Percentiles rank a stretch among this genome's conserved stretches.
These are phyloP conservation scores for Aspergillus unguis DNA, from an alignment of 2,329 filamentous ascomycete genomes.

Conservation along the genomic window DNA sequence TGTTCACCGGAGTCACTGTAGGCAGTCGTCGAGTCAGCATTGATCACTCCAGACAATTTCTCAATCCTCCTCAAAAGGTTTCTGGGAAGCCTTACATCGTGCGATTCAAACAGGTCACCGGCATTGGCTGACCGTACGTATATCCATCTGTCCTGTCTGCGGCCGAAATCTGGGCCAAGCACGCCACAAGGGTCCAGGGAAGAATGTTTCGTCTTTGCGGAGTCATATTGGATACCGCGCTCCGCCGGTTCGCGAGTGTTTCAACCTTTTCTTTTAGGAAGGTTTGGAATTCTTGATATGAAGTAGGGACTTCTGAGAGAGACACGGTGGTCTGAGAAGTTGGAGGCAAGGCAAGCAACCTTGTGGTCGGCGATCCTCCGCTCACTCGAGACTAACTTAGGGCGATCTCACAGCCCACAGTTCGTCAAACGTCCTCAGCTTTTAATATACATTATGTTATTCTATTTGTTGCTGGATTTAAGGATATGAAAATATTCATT, in stretches of 20 bases:
- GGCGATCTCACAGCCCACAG: background rate
- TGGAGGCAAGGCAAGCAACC: background rate
- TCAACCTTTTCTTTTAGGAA: background rate
- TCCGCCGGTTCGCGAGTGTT: slow-evolving; percentile 5
- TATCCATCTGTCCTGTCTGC: slow-evolving; percentile 35
- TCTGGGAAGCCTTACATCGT: slow-evolving; percentile 58
- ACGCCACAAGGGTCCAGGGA: slow-evolving; percentile 16
- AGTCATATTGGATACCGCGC: slow-evolving; percentile 11
- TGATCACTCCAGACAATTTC: background rate
- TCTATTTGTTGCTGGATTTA: no score
- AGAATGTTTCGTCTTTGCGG: slow-evolving; percentile 2
- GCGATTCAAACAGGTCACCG: slow-evolving; percentile 70
- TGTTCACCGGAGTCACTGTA: slow-evolving; percentile 33
- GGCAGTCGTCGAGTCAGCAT: background rate
- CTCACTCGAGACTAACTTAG: background rate
- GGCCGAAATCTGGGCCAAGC: slow-evolving; percentile 21
- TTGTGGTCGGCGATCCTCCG: slow-evolving; percentile 8
- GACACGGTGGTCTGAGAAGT: slow-evolving; percentile 12
- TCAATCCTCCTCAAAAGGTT: background rate
- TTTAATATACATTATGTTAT: no score
- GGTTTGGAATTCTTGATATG: no score
- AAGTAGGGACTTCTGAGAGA: background rate
- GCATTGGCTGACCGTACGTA: slow-evolving; percentile 59
- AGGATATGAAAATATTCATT: no score
- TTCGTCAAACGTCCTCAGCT: no score